phyloP scores from a whole-genome alignment of 2,329 filamentous ascomycete species.

The Phoma sp. region DNA sequence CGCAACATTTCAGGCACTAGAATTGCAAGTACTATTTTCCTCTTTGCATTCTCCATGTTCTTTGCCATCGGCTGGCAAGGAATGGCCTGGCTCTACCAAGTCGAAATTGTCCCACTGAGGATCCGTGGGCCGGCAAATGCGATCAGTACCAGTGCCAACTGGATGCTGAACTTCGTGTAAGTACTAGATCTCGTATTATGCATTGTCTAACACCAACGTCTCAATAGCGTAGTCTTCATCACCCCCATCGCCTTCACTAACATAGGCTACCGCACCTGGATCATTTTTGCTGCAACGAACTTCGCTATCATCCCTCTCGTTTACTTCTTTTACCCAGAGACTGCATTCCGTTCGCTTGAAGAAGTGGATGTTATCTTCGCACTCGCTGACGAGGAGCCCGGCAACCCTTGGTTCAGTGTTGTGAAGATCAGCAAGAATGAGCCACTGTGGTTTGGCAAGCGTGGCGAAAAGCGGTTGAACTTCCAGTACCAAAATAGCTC shows the following conservation, averaged over 20 bases:
- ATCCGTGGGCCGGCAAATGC: conserved; percentile 88
- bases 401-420: conserved; percentile 56
- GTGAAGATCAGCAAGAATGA: conserved; percentile 59
- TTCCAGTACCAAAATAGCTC: conserved; percentile 54
- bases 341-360: conserved; percentile 64
- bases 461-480: conserved; percentile 57
- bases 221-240: conserved; percentile 68
- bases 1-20: conserved; percentile 30
- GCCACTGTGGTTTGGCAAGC: conserved; percentile 65
- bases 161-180: conserved; percentile 65
- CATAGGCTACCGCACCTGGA: conserved; percentile 64
- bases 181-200: conserved; percentile 50
- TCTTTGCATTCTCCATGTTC: conserved; percentile 90
- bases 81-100: conserved; percentile 68
- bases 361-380: conserved; percentile 74
- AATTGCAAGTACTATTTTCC: conserved; percentile 67
- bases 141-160: conserved; percentile 88
- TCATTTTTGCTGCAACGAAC: conserved; percentile 63
- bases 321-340: conserved; percentile 69
- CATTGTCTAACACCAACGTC: not conserved
- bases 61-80: conserved; percentile 84
- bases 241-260: conserved; percentile 66
- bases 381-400: conserved; percentile 56
- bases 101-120: conserved; percentile 86
- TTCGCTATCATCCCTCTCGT: conserved; percentile 62